Percentiles rank a stretch among this genome's conserved stretches.
Evolutionary conservation across 2,329 filamentous ascomycete species (phyloP).

Genomic region (Alternaria tenuissima): DNA sequence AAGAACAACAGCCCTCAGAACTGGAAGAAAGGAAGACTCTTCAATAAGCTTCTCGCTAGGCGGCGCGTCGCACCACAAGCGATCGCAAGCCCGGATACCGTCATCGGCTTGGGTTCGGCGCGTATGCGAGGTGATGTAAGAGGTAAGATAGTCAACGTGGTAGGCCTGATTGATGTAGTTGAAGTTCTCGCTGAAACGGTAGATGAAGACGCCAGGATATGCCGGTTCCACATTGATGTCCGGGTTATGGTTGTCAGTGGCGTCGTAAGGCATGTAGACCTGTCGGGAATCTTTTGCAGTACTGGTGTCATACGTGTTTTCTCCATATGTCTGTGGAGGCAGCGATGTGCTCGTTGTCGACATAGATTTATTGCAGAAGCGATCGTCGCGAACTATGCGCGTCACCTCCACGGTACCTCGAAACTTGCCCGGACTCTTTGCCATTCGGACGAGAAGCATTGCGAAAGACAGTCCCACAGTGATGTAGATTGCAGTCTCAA

Average conservation of each 20-base stretch:
- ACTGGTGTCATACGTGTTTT: neutral
- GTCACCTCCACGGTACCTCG: conserved; percentile 30
- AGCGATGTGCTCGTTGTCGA: conserved; percentile 48
- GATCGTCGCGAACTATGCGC: conserved; percentile 51
- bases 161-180: conserved; percentile 92
- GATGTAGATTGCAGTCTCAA: conserved; percentile 89
- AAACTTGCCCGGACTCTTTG: conserved; percentile 35
- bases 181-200: conserved; percentile 90
- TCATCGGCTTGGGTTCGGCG: conserved; percentile 31
- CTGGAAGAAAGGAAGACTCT: conserved; percentile 48
- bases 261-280: conserved; percentile 45
- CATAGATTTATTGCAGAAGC: conserved; percentile 54
- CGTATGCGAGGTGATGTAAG: conserved; percentile 66
- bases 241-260: conserved; percentile 67
- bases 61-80: conserved; percentile 64
- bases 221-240: conserved; percentile 67
- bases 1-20: conserved; percentile 63
- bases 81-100: conserved; percentile 46
- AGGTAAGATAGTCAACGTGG: conserved; percentile 78
- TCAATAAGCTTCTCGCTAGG: conserved; percentile 38
- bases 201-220: conserved; percentile 86
- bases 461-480: conserved; percentile 79
- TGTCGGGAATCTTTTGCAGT: conserved; percentile 13
- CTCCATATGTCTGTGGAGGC: conserved; percentile 45
- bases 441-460: conserved; percentile 75